Evolutionary conservation across 768 basidiomycete species (phyloP), one percentile per base, ranked within the genome.

Genomic region (Mycena pura): DNA sequence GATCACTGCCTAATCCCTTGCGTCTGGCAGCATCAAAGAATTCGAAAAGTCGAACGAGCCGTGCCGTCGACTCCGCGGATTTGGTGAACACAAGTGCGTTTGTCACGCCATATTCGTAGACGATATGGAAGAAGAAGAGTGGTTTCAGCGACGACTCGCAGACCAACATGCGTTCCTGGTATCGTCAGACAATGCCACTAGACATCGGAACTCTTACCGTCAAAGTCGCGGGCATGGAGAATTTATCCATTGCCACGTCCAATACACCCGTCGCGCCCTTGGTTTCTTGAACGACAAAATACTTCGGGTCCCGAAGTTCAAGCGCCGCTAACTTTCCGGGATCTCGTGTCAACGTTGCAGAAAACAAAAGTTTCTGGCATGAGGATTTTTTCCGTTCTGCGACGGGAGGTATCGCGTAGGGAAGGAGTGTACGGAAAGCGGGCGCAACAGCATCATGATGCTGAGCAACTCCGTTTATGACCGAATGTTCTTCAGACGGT

Each of bases 51-150:
- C 82, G 84, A 25, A 95, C 89, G 7, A 99, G 86, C 9, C 96
- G 86, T 4, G 81, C 78, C 0, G 95, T 92, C 0, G 93, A 94
- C 71, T 99, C 96, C 5, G 96, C 90, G 0, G 92, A 94, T 76
- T 98, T 99, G n/a, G 96, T 97, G 77, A 99, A 99, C 28, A 97
- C 89, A 31, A 99, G 80, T 0, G 90, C 91, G 59, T 91, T 91
- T 9, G 74, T 80, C 21, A 95, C 81, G 8, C 78, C 69, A 45
- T 77, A 80, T 8, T 78, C 71, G 69, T 91, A 88, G 3, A 97
- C 80, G 49, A 99, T 88, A 69, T 98, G 83, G 74, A 97, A 91
- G 54, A 99, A 85, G 67, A 93, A 80, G 9, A 99, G 83, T 2
- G 96, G 96, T 73, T 99, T 99, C 65, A 89, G 80, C 0, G 87